Conservation (phyloP, 179 eudicot species). For the Heliamphora pulchella region DNA sequence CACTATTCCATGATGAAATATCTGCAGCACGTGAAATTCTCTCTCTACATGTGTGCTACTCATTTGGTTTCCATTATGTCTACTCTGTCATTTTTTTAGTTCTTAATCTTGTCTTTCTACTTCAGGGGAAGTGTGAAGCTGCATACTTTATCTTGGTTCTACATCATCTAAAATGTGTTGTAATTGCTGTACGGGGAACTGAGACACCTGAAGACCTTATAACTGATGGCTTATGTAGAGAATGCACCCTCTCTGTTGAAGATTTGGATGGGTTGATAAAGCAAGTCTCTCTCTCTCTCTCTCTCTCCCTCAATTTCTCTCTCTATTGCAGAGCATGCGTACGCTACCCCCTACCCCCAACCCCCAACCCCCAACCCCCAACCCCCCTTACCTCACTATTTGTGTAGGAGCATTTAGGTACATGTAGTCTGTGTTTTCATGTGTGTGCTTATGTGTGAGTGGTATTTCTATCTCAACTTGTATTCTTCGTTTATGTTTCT, state of each 20-base stretch:
- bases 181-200: slow-evolving; percentile 71
- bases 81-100: not conserved
- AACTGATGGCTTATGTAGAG: slow-evolving; percentile 74
- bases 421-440: not conserved
- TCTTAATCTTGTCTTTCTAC: not conserved
- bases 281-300: slow-evolving; percentile 36
- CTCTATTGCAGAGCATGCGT: not conserved
- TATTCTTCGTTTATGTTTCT: not conserved
- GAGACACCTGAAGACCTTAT: slow-evolving; percentile 86
- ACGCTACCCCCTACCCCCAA: not conserved
- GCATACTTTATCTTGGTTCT: slow-evolving; percentile 66
- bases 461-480: not conserved
- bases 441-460: not conserved
- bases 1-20: not conserved
- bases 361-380: not conserved
- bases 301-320: not conserved
- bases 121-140: slow-evolving; percentile 66
- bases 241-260: slow-evolving; percentile 47
- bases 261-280: slow-evolving; percentile 65
- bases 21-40: not conserved
- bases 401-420: slow-evolving; percentile 9
- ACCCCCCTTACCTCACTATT: not conserved
- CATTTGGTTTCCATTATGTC: not conserved
- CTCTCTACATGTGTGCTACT: not conserved
- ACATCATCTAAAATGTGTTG: slow-evolving; percentile 47